Percentiles rank a stretch among this genome's conserved stretches.
These are phyloP conservation scores for Eremomyces bilateralis DNA, from an alignment of 495 filamentous ascomycete genomes.

Conservation along the genomic window DNA sequence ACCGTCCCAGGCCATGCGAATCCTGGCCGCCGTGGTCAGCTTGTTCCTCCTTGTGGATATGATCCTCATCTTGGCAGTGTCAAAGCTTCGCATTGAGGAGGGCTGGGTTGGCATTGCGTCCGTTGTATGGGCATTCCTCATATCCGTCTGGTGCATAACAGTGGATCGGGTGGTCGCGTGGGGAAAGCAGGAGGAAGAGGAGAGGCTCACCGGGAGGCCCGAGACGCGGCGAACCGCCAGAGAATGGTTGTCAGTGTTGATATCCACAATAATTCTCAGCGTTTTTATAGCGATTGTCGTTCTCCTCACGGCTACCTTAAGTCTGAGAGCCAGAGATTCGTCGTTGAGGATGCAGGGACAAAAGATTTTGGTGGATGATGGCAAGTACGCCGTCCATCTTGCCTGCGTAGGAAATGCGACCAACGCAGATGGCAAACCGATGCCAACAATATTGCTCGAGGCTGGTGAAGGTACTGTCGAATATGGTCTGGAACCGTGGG, in stretches of 20 bases:
- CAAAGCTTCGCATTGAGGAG: slow-evolving; percentile 57
- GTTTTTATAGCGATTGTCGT: slow-evolving; percentile 41
- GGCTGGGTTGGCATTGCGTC: slow-evolving; percentile 75
- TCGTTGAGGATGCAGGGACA: slow-evolving; percentile 47
- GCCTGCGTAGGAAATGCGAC: slow-evolving; percentile 51
- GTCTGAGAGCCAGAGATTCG: slow-evolving; percentile 54
- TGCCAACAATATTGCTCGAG: slow-evolving; percentile 66
- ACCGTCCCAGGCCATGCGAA: slow-evolving; percentile 53
- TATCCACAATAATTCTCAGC: slow-evolving; percentile 46
- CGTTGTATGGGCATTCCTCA: slow-evolving; percentile 51
- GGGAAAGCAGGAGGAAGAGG: slow-evolving; percentile 83
- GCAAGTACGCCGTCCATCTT: slow-evolving; percentile 69
- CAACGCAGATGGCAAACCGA: slow-evolving; percentile 23
- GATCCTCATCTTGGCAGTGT: slow-evolving; percentile 53
- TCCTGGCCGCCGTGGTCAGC: slow-evolving; percentile 41
- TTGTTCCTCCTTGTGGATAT: slow-evolving; percentile 58
- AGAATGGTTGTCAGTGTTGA: slow-evolving; percentile 68
- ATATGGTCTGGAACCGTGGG: slow-evolving; percentile 49
- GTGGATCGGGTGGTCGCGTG: slow-evolving; percentile 58
- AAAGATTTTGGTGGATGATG: slow-evolving; percentile 53
- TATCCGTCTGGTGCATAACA: slow-evolving; percentile 38
- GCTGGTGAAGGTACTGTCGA: slow-evolving; percentile 63
- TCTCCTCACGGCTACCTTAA: slow-evolving; percentile 57
- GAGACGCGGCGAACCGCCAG: slow-evolving; percentile 62
- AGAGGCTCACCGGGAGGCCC: slow-evolving; percentile 71